Evolutionary conservation across 768 basidiomycete genomes (phyloP), one percentile per base, ranked within the genome.

Genomic region (Calvatia gigantea): DNA sequence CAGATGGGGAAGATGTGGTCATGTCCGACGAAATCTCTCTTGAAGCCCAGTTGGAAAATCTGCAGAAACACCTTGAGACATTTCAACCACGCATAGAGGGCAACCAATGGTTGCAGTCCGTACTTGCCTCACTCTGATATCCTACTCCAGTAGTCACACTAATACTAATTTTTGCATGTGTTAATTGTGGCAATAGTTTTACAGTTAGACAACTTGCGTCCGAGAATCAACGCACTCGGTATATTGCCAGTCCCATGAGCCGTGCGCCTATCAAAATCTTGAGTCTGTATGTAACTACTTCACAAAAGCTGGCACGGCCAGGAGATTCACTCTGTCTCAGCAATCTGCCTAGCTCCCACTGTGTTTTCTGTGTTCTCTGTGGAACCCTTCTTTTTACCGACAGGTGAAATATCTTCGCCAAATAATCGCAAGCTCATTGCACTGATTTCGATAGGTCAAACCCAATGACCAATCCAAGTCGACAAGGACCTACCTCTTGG

Each of bases 401-500:
- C 56, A 4, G 52, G 44, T 2, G 88, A 89, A 44, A 94, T 75
- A 64, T 97, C 94, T 45, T 82, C 78, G 1, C 86, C 89, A 64
- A 90, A 98, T 8, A 95, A 74, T 2, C 94, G 86, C 44, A 94
- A 72, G 56, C 91, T 94, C 58, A 98, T 73, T 1, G 93, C 94
- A 64, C 95, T 98, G 58, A 7, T 55, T 50, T 11, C 35, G 50
- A 23, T 43, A 51, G 48, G 45, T 46, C 37, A 49, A 33, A 28
- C 57, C 17, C 9, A 41, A 33, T 23, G 33, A 33, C 8, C 58
- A n/a, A 48, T 11, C 6, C 19, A n/a, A 25, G 27, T 8, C 3
- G 17, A 14, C 11, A 14, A 15, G 8, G 29, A 67, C 75, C 9
- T 41, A 93, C 95, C 89, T 92, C 73, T 98, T 98, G 23, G 94